These are phyloP conservation scores for Saccharomycopsis lassenensis DNA, from an alignment of 805 yeast species.

Conservation along the genomic window DNA sequence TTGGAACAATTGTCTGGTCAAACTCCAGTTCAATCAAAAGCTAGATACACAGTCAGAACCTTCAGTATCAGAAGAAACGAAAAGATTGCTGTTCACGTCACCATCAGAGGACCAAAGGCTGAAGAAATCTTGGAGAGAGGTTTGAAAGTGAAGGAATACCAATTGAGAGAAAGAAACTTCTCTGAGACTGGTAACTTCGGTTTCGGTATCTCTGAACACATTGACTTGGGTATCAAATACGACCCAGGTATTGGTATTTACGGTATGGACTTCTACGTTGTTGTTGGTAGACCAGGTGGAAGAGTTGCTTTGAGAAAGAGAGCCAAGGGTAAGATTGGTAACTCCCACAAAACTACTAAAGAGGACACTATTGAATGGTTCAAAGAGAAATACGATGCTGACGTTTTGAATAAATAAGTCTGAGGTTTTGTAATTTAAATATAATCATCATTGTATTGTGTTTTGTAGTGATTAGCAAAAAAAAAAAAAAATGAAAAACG, in stretches of 20 bases:
- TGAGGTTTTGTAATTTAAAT: no score
- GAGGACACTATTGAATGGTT: slow-evolving; percentile 97
- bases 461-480: no score
- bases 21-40: slow-evolving; percentile 99
- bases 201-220: slow-evolving; percentile 99
- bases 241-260: slow-evolving; percentile 99
- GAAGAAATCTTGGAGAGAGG: slow-evolving; percentile 99
- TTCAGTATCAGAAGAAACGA: slow-evolving; percentile 99
- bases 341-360: slow-evolving; percentile 82
- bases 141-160: slow-evolving; percentile 98
- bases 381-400: slow-evolving; percentile 99
- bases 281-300: slow-evolving; percentile 98
- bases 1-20: slow-evolving; percentile 99
- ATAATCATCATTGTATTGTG: no score
- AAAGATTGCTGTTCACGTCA: slow-evolving; percentile 98
- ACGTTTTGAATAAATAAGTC: slow-evolving; percentile 74
- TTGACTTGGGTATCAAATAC: slow-evolving; percentile 99
- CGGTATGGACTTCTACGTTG: slow-evolving; percentile 99
- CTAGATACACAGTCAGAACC: slow-evolving; percentile 99
- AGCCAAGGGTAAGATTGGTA: slow-evolving; percentile 78
- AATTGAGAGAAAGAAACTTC: slow-evolving; percentile 89
- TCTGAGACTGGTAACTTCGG: slow-evolving; percentile 99
- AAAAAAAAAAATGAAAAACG: no score
- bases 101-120: slow-evolving; percentile 99
- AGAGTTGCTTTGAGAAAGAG: slow-evolving; percentile 99